phyloP scores from a whole-genome alignment of 495 filamentous ascomycete genomes.

The Penicillium soppii region DNA sequence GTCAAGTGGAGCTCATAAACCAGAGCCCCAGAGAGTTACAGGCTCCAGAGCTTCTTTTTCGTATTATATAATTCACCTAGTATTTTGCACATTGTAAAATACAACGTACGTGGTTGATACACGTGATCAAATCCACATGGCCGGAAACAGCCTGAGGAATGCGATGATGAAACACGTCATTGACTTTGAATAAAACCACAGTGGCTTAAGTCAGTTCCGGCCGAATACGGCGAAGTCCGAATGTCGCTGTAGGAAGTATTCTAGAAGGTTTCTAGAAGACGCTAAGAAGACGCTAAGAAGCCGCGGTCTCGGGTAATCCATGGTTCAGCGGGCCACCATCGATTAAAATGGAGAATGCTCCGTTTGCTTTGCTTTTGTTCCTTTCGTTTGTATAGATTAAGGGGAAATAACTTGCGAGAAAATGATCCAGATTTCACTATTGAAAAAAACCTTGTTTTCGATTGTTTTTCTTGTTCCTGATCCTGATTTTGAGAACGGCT shows the following conservation, averaged over 20 bases:
- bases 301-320: slow-evolving; percentile 3
- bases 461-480: background rate
- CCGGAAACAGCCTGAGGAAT: slow-evolving; percentile 12
- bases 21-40: too few species aligned
- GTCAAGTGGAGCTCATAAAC: too few species aligned
- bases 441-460: background rate
- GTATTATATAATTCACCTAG: too few species aligned
- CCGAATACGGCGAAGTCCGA: slow-evolving; percentile 12
- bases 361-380: background rate
- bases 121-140: background rate
- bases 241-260: slow-evolving; percentile 34
- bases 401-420: background rate
- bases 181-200: slow-evolving; percentile 13
- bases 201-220: background rate
- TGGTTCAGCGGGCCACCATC: slow-evolving; percentile 5
- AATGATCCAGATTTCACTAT: too few species aligned
- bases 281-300: slow-evolving; percentile 36
- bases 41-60: too few species aligned
- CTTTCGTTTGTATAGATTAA: background rate
- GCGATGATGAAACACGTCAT: slow-evolving; percentile 20
- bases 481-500: background rate
- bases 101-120: too few species aligned
- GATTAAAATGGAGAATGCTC: background rate
- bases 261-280: slow-evolving; percentile 38
- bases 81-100: too few species aligned